Evolutionary conservation across 768 basidiomycete species (phyloP), one percentile per base, ranked within the genome.

Genomic region (Lyophyllum semitale): DNA sequence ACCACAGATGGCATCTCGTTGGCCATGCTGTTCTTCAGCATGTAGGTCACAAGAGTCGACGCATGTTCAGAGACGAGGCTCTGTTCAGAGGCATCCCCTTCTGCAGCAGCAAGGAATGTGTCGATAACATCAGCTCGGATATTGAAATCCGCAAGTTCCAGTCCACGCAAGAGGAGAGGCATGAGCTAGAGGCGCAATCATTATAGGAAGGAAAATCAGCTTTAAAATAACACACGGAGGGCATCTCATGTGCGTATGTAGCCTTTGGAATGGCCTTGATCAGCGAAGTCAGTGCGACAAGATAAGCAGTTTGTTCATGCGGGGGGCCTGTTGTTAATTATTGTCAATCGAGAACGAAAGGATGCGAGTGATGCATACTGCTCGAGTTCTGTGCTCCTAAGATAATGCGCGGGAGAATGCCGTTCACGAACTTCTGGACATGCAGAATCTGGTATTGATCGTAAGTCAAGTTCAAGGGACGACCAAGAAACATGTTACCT

Each of bases 141-240:
- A 25, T 83, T 78, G 8, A 82, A 70, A 66, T 93, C 87, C 3
- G 87, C 83, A 4, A 97, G 73, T 38, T 91, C 85, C 17, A 98
- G 81, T 3, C 93, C 89, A 15, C 90, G 89, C 40, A 99, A 73
- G 4, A 99, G 77, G 13, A 98, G 78, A 0, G 97, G 95, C 60
- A 98, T 82, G 12, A 98, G 81, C 95, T 98, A 41, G 18, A 25
- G 29, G 26, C 38, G 42, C 17, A 29, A 17, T 30, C 37, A 30
- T 37, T 20, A 29, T 44, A 35, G 27, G 3, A 22, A 27, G 42
- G 12, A 23, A 32, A 25, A 8, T 18, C 11, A 1, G 7, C 15
- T 17, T 8, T 9, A 23, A 13, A 13, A 41, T 12, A n/a, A 54
- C 80, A 43, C 53, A 88, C 88, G 15, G 71, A 69, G 26, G 87